Conservation (phyloP, 1,284 basidiomycete species). For the Cystobasidiaceae sp. region DNA sequence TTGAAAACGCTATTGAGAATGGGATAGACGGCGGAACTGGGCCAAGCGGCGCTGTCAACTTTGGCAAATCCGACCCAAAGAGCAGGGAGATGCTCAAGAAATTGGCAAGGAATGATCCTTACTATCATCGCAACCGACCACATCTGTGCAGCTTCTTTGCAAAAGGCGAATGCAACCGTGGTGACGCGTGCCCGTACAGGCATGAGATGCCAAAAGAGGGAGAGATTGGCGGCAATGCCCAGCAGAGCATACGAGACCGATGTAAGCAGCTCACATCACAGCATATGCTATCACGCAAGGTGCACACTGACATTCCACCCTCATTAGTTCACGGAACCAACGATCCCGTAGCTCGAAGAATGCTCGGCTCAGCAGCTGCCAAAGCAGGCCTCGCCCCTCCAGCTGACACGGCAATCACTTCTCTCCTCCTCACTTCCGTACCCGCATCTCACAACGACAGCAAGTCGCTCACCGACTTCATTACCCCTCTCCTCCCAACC, state of each 20-base stretch:
- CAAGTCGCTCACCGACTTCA: slow-evolving; percentile 9
- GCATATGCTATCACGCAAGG: background rate
- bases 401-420: slow-evolving; percentile 77
- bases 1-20: slow-evolving; percentile 32
- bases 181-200: slow-evolving; percentile 86
- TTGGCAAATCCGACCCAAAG: slow-evolving; percentile 48
- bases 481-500: slow-evolving; percentile 15
- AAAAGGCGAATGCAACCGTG: slow-evolving; percentile 90
- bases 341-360: slow-evolving; percentile 86
- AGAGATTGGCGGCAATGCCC: slow-evolving; percentile 56
- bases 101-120: slow-evolving; percentile 85
- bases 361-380: slow-evolving; percentile 67
- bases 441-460: slow-evolving; percentile 50
- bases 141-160: slow-evolving; percentile 93
- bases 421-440: slow-evolving; percentile 82
- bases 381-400: slow-evolving; percentile 78
- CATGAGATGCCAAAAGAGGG: slow-evolving; percentile 78
- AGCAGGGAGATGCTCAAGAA: slow-evolving; percentile 95
- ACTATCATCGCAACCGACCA: slow-evolving; percentile 92
- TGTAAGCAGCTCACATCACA: slow-evolving; percentile 46
- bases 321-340: slow-evolving; percentile 76
- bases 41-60: slow-evolving; percentile 39
- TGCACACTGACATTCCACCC: too few relatives aligned
- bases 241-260: slow-evolving; percentile 86
- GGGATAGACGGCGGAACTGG: slow-evolving; percentile 35